Evolutionary conservation across 2,329 filamentous ascomycete species (phyloP).

Genomic region (Ampelomyces quisqualis): DNA sequence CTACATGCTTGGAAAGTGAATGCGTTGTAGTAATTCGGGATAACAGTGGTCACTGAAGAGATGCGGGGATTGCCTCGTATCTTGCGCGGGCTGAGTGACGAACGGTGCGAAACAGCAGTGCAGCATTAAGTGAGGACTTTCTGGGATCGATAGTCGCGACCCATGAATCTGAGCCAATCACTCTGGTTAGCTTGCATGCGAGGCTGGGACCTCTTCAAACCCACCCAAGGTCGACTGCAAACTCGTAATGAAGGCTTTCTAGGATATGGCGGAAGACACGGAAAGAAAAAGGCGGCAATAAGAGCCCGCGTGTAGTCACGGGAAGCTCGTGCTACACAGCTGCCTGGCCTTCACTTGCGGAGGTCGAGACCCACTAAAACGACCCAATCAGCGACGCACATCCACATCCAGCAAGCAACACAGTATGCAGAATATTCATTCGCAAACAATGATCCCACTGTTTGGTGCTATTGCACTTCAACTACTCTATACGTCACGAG

Average conservation of each 20-base stretch:
- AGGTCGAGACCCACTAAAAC: neutral
- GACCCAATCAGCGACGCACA: neutral
- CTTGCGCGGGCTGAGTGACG: neutral
- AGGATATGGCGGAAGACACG: no score
- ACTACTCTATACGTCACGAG: no score
- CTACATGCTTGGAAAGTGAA: neutral
- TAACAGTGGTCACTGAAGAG: no score
- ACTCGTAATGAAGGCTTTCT: no score
- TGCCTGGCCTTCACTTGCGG: neutral
- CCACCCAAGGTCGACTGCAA: neutral
- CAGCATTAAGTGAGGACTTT: neutral
- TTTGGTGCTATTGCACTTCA: no score
- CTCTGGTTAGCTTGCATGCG: neutral
- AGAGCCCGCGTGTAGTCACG: no score
- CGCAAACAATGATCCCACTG: neutral
- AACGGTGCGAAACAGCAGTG: neutral
- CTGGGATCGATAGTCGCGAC: neutral
- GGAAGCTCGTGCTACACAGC: neutral
- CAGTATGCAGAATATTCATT: neutral
- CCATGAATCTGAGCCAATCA: neutral
- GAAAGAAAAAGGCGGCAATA: no score
- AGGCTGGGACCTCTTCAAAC: neutral
- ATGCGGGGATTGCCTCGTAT: no score
- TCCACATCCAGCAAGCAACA: neutral
- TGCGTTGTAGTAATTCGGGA: constrained; percentile 1